Base-by-base conservation (phyloP, 1,284 basidiomycete genomes). In the Ustilago hordei region DNA sequence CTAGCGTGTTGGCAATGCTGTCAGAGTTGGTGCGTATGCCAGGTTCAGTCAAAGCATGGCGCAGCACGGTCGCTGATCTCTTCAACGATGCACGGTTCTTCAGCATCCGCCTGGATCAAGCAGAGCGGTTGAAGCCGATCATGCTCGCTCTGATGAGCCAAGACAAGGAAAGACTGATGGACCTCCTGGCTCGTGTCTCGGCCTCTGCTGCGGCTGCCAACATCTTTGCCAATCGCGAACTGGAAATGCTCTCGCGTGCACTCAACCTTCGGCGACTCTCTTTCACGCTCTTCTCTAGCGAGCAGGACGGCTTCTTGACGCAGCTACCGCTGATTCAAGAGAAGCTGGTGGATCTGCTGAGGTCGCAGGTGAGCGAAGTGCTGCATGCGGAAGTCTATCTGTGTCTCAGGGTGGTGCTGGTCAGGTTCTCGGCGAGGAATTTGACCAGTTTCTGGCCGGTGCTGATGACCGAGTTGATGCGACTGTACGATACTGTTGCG, bases 391-490 rank as follows among this genome's bases (percentile, higher is more conserved):
- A 99, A 86, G 53, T 74, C 4, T 99, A 95, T 86, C 90, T 99
- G 6, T 98, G 95, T 84, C 90, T 99, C 60, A 90, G 97, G 9
- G 93, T 98, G 2, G 87, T 99, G 35, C 89, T 99, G 65, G 95
- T 94, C 83, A 91, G 97, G n/a, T 90, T 98, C 66, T 93, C 92
- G 9, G 91, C 93, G 5, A 93, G 96, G 81, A 97, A 98, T 85
- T 86, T 99, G 81, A 91, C 93, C 15, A 95, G 94, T 79, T 95
- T 99, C 87, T 99, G 97, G 97, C 96, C 97, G 0, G 93, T 98
- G 36, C 90, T 99, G 60, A 87, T 98, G 75, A 93, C 95, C 2
- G 96, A 99, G 87, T 87, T 98, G 89, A 89, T 83, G 81, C 93
- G 81, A 89, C 92, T 81, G 82, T 89, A 90, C 75, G 89, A 90